phyloP scores from a whole-genome alignment of 805 yeast genomes.

The Wickerhamiella hasegawae region DNA sequence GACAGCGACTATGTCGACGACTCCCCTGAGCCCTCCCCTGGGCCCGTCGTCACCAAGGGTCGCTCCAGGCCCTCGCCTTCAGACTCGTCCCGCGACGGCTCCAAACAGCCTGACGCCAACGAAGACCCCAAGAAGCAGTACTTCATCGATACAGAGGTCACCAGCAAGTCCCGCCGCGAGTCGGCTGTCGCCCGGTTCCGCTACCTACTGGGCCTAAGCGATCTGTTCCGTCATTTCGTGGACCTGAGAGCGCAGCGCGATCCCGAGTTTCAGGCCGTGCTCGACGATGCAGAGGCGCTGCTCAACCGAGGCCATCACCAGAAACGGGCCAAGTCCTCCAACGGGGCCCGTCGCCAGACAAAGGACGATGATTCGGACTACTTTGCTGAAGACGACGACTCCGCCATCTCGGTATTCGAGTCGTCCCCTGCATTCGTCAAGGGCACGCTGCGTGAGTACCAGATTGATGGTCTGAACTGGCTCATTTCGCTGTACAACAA shows the following conservation, averaged over 20 bases:
- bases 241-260: conserved; percentile 67
- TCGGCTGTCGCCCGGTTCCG: conserved; percentile 65
- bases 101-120: background rate
- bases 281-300: conserved; percentile 19
- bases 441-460: conserved; percentile 77
- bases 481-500: conserved; percentile 73
- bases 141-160: background rate
- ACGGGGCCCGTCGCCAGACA: conserved; percentile 21
- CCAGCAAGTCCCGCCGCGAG: conserved; percentile 12
- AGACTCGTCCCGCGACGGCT: too few relatives aligned
- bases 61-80: too few relatives aligned
- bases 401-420: conserved; percentile 48
- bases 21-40: too few relatives aligned
- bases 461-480: conserved; percentile 93
- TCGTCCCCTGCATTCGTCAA: conserved; percentile 64
- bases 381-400: conserved; percentile 10
- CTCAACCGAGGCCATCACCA: background rate
- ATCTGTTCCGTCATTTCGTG: conserved; percentile 72
- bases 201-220: conserved; percentile 65
- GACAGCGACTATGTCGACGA: too few relatives aligned
- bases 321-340: conserved; percentile 78
- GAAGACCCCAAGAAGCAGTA: background rate
- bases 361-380: conserved; percentile 45
- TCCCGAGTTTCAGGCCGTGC: conserved; percentile 31
- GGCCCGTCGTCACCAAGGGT: too few relatives aligned